Percentiles rank a stretch among this genome's conserved stretches.
These are phyloP conservation scores for Penicillium mononematosum DNA, from an alignment of 495 filamentous ascomycete genomes.

Conservation along the genomic window DNA sequence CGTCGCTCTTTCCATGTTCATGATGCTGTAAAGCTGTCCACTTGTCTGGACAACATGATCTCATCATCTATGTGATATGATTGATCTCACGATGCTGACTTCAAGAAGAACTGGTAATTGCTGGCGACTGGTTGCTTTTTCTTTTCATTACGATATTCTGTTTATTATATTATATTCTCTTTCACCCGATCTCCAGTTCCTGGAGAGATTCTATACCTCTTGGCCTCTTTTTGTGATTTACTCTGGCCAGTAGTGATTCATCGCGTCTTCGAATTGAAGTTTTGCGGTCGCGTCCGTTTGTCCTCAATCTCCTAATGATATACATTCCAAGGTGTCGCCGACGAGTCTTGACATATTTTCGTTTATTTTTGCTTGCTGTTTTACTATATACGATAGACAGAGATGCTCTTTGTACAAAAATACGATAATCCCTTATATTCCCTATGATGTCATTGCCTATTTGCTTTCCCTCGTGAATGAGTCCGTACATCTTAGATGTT, in stretches of 20 bases:
- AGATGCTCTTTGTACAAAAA: neutral
- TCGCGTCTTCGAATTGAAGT: neutral
- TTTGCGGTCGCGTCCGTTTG: neutral
- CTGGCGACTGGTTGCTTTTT: neutral
- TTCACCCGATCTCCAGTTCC: neutral
- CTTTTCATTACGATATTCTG: conserved; percentile 1
- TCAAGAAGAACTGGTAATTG: neutral
- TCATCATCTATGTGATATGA: conserved; percentile 3
- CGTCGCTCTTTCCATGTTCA: conserved; percentile 13
- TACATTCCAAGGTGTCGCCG: neutral
- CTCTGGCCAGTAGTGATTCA: conserved; percentile 4
- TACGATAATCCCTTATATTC: neutral
- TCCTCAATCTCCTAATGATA: conserved; percentile 7
- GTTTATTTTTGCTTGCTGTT: neutral
- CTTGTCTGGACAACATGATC: conserved; percentile 9
- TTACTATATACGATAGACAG: neutral
- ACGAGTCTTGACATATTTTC: neutral
- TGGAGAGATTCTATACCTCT: conserved; percentile 10
- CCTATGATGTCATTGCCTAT: neutral
- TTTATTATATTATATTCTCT: conserved; percentile 13
- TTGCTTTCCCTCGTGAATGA: too few species aligned
- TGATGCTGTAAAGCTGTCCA: conserved; percentile 12
- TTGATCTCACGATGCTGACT: conserved; percentile 17
- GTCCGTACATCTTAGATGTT: too few species aligned
- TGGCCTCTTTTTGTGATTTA: conserved; percentile 14